Base-by-base conservation (phyloP, 352 stramenopile species). In the Phytopythium boreale region DNA sequence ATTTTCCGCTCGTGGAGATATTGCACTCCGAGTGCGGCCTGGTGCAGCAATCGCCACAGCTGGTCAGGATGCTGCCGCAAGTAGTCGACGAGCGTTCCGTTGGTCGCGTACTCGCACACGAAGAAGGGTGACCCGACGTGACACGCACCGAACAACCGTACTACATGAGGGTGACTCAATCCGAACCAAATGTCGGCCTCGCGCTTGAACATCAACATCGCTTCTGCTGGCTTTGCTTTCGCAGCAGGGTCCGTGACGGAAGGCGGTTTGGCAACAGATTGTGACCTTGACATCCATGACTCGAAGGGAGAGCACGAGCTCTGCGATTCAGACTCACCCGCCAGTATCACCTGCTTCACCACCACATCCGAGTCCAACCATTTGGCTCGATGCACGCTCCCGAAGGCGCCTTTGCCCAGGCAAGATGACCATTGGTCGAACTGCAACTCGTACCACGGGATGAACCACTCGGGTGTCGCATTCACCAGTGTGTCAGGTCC, bases 121-220 rank as follows among this genome's bases (percentile, higher is more conserved):
- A 76, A 76, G 39, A 76, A 76, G 0, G 63, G 63, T n/a, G 36
- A 59, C 1, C 70, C 70, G 31, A 77, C 64, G 27, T 77, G 70
- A 34, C 67, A 77, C 22, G 68, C 71, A 39, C 68, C 71, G 19
- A 71, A 78, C 41, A 78, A 62, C n/a, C 64, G 44, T 12, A 78
- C 68, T 4, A 75, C 60, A 15, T 78, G 66, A 44, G 68, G 64
- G 36, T 78, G 71, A 41, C 63, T 72, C 15, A 78, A 49, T 27
- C 66, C 71, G 46, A 71, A 73, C 71, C 71, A 78, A 53, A 73
- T 65, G 27, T 71, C 59, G 9, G 60, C 71, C 59, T 75, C 71
- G 15, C 68, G 44, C 39, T 59, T 55, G 56, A 78, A 78, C 50
- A 69, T 50, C 24, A 64, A 50, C 51, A 64, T 64, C 26, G 59